Evolutionary conservation across 352 stramenopile genomes (phyloP).

Genomic region (Phytophthora lateralis): DNA sequence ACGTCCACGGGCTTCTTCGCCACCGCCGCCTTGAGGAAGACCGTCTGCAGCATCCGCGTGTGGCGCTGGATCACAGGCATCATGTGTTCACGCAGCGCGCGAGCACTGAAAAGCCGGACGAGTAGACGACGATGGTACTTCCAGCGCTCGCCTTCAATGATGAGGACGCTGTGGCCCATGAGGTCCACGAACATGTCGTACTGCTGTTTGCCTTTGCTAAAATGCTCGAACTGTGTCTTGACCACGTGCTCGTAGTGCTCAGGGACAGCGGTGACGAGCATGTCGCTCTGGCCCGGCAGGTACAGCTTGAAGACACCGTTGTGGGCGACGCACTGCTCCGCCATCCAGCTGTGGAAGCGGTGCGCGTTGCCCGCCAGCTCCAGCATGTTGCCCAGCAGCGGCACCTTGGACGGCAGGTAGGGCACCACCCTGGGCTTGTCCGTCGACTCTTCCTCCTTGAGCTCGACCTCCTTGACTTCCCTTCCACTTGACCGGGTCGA

Average conservation of each 20-base stretch:
- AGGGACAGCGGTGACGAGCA: slow-evolving; percentile 47
- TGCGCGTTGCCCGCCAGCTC: slow-evolving; percentile 30
- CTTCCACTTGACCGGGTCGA: slow-evolving; percentile 16
- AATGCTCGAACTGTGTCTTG: slow-evolving; percentile 59
- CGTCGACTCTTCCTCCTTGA: not conserved
- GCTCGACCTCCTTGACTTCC: slow-evolving; percentile 1
- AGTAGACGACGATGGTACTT: slow-evolving; percentile 51
- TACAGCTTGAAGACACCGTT: slow-evolving; percentile 41
- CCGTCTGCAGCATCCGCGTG: slow-evolving; percentile 34
- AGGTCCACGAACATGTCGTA: slow-evolving; percentile 51
- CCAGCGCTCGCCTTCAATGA: slow-evolving; percentile 53
- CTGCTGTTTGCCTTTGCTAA: slow-evolving; percentile 54
- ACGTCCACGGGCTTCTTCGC: slow-evolving; percentile 39
- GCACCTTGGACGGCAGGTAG: slow-evolving; percentile 40
- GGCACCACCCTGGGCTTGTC: slow-evolving; percentile 31
- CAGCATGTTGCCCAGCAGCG: slow-evolving; percentile 43
- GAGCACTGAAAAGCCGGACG: slow-evolving; percentile 47
- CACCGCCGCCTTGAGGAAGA: slow-evolving; percentile 24
- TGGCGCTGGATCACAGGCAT: slow-evolving; percentile 41
- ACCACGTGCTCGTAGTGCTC: slow-evolving; percentile 63
- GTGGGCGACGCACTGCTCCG: slow-evolving; percentile 41
- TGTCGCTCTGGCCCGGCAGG: slow-evolving; percentile 39
- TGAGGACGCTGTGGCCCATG: slow-evolving; percentile 51
- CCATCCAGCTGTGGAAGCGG: slow-evolving; percentile 47
- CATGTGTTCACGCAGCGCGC: slow-evolving; percentile 49